A percentile compares a stretch with the other conserved stretches of the same genome.
Conservation (phyloP, 306 rosid species). For the Calophaca sinica region DNA sequence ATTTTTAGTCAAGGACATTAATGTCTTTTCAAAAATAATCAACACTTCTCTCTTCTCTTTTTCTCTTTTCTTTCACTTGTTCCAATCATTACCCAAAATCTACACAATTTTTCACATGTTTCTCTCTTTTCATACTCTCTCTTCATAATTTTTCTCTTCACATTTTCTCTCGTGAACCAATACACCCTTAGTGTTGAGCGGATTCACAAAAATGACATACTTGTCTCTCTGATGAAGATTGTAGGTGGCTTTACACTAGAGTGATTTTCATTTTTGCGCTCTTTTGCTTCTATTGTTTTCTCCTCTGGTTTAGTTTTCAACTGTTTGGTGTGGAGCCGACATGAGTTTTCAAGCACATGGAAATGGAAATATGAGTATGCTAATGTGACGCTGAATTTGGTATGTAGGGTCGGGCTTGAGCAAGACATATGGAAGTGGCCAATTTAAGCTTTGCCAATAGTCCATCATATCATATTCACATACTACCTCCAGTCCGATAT, state of each 20-base stretch:
- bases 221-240: neutral
- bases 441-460: slow-evolving; percentile 5
- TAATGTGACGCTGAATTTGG: neutral
- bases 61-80: too few species aligned
- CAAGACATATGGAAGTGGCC: slow-evolving; percentile 39
- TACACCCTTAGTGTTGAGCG: neutral
- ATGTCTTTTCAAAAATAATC: too few species aligned
- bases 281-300: slow-evolving; percentile 10
- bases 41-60: too few species aligned
- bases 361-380: slow-evolving; percentile 3
- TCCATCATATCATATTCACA: neutral
- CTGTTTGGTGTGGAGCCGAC: neutral
- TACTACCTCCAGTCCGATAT: too few species aligned
- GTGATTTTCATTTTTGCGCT: neutral
- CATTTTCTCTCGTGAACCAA: too few species aligned
- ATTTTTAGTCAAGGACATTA: too few species aligned
- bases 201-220: neutral
- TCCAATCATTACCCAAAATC: too few species aligned
- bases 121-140: too few species aligned
- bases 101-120: too few species aligned
- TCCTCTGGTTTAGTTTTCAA: neutral
- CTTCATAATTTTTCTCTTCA: too few species aligned
- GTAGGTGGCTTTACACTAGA: neutral
- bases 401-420: neutral
- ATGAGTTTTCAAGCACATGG: slow-evolving; percentile 26